Evolutionary conservation across 345 rosid species (phyloP), one percentile per base, ranked within the genome.

Genomic region (Gynandropsis gynandra): DNA sequence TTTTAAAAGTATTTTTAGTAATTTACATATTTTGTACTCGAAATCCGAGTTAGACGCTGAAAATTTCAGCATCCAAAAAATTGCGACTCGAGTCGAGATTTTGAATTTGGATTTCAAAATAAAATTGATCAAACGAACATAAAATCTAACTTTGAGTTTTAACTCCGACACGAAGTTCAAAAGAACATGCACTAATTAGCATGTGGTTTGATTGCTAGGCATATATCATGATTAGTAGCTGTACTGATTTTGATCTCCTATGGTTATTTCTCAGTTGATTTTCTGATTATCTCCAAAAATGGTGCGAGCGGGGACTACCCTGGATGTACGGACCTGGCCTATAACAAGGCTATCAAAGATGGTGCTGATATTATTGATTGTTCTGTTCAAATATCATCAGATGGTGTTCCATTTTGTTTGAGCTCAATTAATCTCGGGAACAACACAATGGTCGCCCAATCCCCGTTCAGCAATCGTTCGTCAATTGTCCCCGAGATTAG

Each of bases 301-400:
- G 95, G 96, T 51, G 96, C 98, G 39, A 92, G 98, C 53, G 98
- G 95, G 46, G 93, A 92, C 69, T 82, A 58, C 67, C 93, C 98
- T 34, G 79, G 86, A 39, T 80, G 96, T 62, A 87, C 96, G 15
- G 72, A 87, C 69, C 34, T 65, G 77, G 96, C 96, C 45, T 92
- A 92, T 65, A 27, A 27, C 54, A 63, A 67, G 16, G 98, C 98
- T 45, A 79, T 92, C 60, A 34, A 52, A 41, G 90, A 76, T 58
- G 96, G 86, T 52, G 78, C 74, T 27, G 80, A 92, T 66, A 41
- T 92, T 62, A 71, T 85, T 7, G 96, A 82, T 59, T 92, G 98
- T 54, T 73, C 93, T 48, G 76, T 92, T 58, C 98, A 92, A 74
- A 68, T 92, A 64, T 79, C 98, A 6, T 68, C 74, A 54, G 97